Base-by-base conservation (phyloP, 805 yeast genomes). In the Maudiozyma serrabonitensis region DNA sequence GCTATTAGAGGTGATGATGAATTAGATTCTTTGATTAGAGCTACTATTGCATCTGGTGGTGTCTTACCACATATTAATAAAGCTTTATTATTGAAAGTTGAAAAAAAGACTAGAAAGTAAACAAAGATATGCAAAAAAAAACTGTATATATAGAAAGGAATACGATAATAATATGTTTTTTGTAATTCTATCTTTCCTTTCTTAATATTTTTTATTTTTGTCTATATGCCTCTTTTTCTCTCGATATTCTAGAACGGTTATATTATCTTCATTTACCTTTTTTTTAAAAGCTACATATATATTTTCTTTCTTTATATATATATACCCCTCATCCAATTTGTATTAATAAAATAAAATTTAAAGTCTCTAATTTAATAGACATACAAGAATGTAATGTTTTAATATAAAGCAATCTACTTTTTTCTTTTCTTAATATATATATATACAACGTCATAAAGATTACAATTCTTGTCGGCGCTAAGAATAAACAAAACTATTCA, bases 1-100 rank as follows among this genome's bases (percentile, higher is more conserved):
- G 98, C 98, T 54, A 90, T 90, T 65, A 87, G 98, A 75, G 96
- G 96, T 67, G 98, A 91, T 71, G 98, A 91, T 71, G 98, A 91
- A 73, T 81, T 91, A 70, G 96, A 90, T 75, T 83, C 88, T 56
- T 79, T 91, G 66, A 85, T 91, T 66, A 84, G 87, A 72, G 95
- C 96, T 51, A 91, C 97, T 52, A 91, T 91, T 67, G 96, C 97
- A 40, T 88, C 84, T 60, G 98, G 98, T 76, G 98, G 98, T 82
- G 98, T 91, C 49, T 75, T 91, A 69, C 98, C 98, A 49, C 95
- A 88, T 68, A 87, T 87, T 65, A 87, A 87, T 73, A 82, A 84
- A 69, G 88, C 87, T 50, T 74, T 85, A 62, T 73, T 85, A 57
- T 78, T 86, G 64, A 84, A 86, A 73, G 87, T 82, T 47, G 90